Conservation (phyloP, 2,329 filamentous ascomycete genomes). For the Xylaria sp. region DNA sequence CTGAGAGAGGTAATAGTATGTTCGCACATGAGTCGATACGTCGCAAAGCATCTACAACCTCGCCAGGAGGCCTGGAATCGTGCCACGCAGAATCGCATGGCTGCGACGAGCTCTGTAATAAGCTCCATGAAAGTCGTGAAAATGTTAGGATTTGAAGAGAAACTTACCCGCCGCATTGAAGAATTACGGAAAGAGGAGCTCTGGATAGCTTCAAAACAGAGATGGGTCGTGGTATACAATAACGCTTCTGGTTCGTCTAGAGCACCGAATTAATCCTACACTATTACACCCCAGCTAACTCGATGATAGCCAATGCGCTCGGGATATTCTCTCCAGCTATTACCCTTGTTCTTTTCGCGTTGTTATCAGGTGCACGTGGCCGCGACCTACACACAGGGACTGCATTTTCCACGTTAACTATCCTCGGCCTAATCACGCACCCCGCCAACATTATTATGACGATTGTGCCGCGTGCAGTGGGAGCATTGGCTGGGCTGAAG, state of each 20-base stretch:
- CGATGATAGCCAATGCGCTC: conserved; percentile 52
- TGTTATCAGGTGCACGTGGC: conserved; percentile 41
- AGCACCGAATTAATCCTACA: neutral
- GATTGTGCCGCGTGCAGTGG: conserved; percentile 50
- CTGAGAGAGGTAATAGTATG: conserved; percentile 53
- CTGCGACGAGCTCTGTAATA: conserved; percentile 50
- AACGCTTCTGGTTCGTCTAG: conserved; percentile 53
- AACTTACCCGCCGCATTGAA: conserved; percentile 41
- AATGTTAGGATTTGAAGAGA: conserved; percentile 51
- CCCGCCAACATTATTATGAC: conserved; percentile 58
- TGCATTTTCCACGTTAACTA: conserved; percentile 54
- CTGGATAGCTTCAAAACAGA: conserved; percentile 46
- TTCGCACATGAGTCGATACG: conserved; percentile 54
- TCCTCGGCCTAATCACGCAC: conserved; percentile 54
- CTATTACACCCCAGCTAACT: neutral
- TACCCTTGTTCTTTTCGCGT: conserved; percentile 51
- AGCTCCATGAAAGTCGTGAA: conserved; percentile 54
- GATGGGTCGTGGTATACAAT: conserved; percentile 55
- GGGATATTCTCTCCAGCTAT: conserved; percentile 55
- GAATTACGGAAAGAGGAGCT: conserved; percentile 50
- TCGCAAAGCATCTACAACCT: conserved; percentile 50
- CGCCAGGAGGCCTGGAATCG: conserved; percentile 54
- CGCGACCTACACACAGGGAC: conserved; percentile 49
- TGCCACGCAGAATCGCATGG: conserved; percentile 54
- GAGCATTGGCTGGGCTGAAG: conserved; percentile 50